Evolutionary conservation across 768 basidiomycete genomes (phyloP).

Genomic region (Russula abietina): DNA sequence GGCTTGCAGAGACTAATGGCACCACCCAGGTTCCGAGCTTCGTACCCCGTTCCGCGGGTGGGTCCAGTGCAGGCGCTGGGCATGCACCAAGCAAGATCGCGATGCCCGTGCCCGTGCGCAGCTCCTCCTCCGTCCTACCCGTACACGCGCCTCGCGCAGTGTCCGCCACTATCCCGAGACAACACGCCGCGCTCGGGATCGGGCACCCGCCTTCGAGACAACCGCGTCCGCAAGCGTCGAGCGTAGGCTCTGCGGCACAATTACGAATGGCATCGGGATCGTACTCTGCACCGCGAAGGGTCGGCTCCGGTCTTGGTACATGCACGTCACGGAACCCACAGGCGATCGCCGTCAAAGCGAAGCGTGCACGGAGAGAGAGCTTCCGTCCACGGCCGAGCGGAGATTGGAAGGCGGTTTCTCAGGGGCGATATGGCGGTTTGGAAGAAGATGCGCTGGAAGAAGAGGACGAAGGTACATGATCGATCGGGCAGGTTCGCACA

Average conservation of each 20-base stretch:
- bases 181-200: constrained; percentile 52
- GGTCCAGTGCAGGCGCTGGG: background rate
- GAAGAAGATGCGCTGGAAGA: constrained; percentile 31
- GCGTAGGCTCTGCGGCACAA: background rate
- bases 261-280: background rate
- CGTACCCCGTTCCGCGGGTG: constrained; percentile 17
- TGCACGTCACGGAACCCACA: constrained; percentile 24
- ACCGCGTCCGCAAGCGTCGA: constrained; percentile 30
- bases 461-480: constrained; percentile 27
- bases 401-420: constrained; percentile 36
- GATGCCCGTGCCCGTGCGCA: constrained; percentile 24
- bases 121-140: background rate
- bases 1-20: constrained; percentile 40
- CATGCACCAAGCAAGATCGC: constrained; percentile 27
- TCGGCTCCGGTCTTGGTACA: constrained; percentile 15
- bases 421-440: constrained; percentile 29
- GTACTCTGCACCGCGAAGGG: constrained; percentile 10
- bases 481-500: background rate
- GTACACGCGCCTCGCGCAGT: constrained; percentile 37
- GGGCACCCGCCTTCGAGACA: constrained; percentile 39
- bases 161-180: constrained; percentile 45
- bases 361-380: constrained; percentile 62
- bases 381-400: constrained; percentile 77
- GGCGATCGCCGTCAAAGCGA: constrained; percentile 42
- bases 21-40: constrained; percentile 32